These are phyloP conservation scores for Aureobasidium melanogenum DNA, from an alignment of 2,329 filamentous ascomycete species.

Conservation along the genomic window DNA sequence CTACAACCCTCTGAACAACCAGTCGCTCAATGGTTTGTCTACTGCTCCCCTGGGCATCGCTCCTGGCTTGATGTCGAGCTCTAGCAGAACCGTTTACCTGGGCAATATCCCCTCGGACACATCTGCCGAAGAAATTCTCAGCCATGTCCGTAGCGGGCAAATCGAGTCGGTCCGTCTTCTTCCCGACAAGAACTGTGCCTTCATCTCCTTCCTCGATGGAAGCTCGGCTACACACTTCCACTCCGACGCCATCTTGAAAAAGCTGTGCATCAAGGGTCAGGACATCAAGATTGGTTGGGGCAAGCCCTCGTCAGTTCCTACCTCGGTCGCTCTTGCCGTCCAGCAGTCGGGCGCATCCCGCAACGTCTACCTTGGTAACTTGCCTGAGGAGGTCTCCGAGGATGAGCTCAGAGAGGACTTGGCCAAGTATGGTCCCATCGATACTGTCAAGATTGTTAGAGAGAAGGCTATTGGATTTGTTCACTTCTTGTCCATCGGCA, in stretches of 20 bases:
- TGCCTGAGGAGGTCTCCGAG: constrained; percentile 82
- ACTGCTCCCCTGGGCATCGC: constrained; percentile 67
- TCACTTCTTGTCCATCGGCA: constrained; percentile 93
- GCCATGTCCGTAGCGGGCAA: constrained; percentile 92
- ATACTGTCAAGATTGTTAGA: constrained; percentile 93
- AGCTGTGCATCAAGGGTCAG: constrained; percentile 95
- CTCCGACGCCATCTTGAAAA: constrained; percentile 99
- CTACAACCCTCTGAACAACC: constrained; percentile 56
- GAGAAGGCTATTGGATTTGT: constrained; percentile 98
- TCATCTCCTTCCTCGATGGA: constrained; percentile 97
- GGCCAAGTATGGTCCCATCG: constrained; percentile 91
- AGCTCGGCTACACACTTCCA: constrained; percentile 98
- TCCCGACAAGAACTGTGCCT: constrained; percentile 98
- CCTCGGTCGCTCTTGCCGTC: constrained; percentile 91
- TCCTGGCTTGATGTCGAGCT: constrained; percentile 76
- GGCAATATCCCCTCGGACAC: constrained; percentile 99
- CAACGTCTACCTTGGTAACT: constrained; percentile 92
- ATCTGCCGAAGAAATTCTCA: constrained; percentile 88
- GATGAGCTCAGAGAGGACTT: constrained; percentile 91
- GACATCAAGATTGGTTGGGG: constrained; percentile 99
- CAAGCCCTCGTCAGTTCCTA: constrained; percentile 95
- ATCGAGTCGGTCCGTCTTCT: constrained; percentile 97
- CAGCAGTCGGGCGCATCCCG: constrained; percentile 95
- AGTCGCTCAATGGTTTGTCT: constrained; percentile 44
- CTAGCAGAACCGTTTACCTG: constrained; percentile 92